Evolutionary conservation across 257 asterid species (phyloP), one percentile per base, ranked within the genome.

Genomic region (Solanum sejunctum): DNA sequence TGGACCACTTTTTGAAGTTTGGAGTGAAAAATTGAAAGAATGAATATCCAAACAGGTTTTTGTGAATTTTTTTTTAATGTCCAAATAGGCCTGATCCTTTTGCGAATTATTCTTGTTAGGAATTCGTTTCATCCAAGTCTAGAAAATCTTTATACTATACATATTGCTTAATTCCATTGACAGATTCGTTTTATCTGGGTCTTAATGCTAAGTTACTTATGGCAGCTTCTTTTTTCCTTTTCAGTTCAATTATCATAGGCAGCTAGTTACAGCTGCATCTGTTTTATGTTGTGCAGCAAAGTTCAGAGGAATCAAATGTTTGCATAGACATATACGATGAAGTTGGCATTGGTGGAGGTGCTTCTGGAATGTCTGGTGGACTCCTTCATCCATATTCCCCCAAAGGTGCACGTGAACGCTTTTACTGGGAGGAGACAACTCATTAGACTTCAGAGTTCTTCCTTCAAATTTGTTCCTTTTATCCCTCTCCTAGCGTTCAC

Each of bases 291-390:
- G 84, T 88, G 83, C 94, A 97, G 98, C 89, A 88, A 69, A 89
- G 94, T 88, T 86, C 93, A 77, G 88, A 88, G 88, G 98, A 94
- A 82, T 83, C 91, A 56, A 89, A 85, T 82, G 43, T 97, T 73
- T 90, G 87, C 87, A 90, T 97, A 84, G 98, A 97, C 88, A 84
- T 97, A 69, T 97, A 93, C 84, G 98, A 97, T 90, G 98, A 94
- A 88, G 92, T 88, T 83, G 99, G 98, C 39, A 84, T 95, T 61
- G 99, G 99, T 52, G 99, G 99, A 79, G 99, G 99, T 84, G 99
- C 98, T 43, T 97, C 99, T 80, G 99, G 99, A 80, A 92, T 97
- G 85, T 95, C 98, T 88, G 99, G 98, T 57, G 98, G 99, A 51
- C 98, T 97, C 83, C 92, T 97, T 83, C 98, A 97, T 88, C 99